Percentiles rank a stretch among this genome's conserved stretches.
Conservation (phyloP, 1,284 basidiomycete species). For the Ganoderma boninense region DNA sequence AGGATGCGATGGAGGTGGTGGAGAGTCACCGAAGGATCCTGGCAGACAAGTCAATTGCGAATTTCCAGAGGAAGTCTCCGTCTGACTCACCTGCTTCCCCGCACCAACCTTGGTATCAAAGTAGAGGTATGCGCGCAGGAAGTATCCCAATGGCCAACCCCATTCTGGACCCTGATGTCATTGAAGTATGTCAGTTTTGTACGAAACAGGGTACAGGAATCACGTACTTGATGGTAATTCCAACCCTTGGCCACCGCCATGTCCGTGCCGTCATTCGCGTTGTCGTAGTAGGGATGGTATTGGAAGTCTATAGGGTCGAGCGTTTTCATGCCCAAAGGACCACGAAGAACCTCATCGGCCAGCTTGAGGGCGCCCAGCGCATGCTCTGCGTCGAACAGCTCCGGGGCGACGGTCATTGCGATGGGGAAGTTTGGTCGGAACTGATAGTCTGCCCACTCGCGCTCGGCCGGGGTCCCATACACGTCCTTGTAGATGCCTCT, state of each 20-base stretch:
- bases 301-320: conserved; percentile 87
- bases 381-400: conserved; percentile 87
- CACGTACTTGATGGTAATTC: conserved; percentile 84
- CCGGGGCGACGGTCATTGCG: conserved; percentile 97
- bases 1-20: conserved; percentile 83
- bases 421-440: conserved; percentile 93
- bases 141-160: conserved; percentile 96
- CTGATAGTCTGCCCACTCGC: conserved; percentile 98
- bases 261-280: conserved; percentile 89
- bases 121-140: conserved; percentile 90
- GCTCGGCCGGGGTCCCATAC: conserved; percentile 84
- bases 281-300: conserved; percentile 92
- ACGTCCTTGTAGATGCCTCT: conserved; percentile 99
- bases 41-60: conserved; percentile 9
- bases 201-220: conserved; percentile 23
- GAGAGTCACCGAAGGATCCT: conserved; percentile 78
- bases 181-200: background rate
- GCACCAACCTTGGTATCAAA: conserved; percentile 75
- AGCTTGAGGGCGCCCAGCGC: conserved; percentile 82
- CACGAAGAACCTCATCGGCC: conserved; percentile 79
- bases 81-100: conserved; percentile 68
- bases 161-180: conserved; percentile 80
- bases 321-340: conserved; percentile 94
- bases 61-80: background rate
- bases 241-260: conserved; percentile 86